A percentile compares a stretch with the other conserved stretches of the same genome.
phyloP scores from a whole-genome alignment of 2,329 filamentous ascomycete species.

The Verticillium longisporum region DNA sequence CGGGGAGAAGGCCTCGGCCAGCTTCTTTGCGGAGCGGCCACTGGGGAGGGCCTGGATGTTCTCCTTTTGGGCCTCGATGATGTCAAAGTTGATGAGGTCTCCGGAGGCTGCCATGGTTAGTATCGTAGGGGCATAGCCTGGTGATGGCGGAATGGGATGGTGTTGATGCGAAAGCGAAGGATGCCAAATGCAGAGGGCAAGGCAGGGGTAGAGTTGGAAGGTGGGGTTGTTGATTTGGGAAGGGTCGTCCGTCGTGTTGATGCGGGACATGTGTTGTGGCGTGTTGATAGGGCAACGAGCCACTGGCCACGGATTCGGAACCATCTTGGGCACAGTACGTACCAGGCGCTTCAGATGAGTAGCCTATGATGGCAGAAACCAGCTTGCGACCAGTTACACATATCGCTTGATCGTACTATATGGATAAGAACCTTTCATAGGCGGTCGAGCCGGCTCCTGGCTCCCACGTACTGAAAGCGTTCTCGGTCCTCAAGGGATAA shows the following conservation, averaged over 20 bases:
- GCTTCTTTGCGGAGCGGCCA: constrained; percentile 79
- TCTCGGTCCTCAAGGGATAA: too few species aligned
- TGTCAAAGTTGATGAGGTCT: constrained; percentile 69
- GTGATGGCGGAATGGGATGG: constrained; percentile 6
- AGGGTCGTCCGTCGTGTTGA: constrained; percentile 1
- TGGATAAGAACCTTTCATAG: too few species aligned
- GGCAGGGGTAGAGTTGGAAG: constrained; percentile 1
- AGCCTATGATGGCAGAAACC: too few species aligned
- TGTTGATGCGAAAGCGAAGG: constrained; percentile 1
- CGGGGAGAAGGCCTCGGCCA: constrained; percentile 75
- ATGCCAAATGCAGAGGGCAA: background rate
- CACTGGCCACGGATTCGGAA: too few species aligned
- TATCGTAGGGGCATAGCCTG: constrained; percentile 4
- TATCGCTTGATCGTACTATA: too few species aligned
- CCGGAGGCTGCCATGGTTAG: constrained; percentile 38
- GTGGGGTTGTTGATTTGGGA: constrained; percentile 13
- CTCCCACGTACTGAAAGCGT: too few species aligned
- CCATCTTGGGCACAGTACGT: too few species aligned
- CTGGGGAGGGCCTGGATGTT: constrained; percentile 93
- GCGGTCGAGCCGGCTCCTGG: too few species aligned
- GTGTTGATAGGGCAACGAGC: constrained; percentile 13
- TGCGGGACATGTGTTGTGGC: background rate
- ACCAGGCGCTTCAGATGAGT: too few species aligned
- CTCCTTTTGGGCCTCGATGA: constrained; percentile 95
- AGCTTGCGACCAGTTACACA: too few species aligned